Evolutionary conservation across 2,329 filamentous ascomycete genomes (phyloP).

Genomic region (Pseudogymnoascus sp.): DNA sequence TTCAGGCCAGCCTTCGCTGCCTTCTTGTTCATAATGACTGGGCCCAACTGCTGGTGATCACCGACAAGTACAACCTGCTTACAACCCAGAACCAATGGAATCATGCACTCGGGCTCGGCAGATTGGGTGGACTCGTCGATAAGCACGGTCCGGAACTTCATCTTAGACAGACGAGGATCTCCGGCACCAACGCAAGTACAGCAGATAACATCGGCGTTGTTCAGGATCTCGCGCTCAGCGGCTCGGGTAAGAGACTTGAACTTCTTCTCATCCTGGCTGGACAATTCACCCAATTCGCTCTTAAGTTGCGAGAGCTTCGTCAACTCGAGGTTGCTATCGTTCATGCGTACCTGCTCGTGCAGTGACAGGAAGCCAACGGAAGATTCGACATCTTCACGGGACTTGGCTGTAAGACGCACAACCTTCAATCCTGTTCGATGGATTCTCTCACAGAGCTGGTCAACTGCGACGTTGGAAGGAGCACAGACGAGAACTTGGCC

Average conservation of each 20-base stretch:
- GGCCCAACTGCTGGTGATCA: constrained; percentile 95
- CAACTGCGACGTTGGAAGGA: constrained; percentile 95
- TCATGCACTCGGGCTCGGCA: constrained; percentile 98
- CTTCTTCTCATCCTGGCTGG: constrained; percentile 95
- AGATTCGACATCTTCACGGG: constrained; percentile 97
- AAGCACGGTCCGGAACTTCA: constrained; percentile 96
- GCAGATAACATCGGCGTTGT: constrained; percentile 94
- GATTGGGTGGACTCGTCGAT: constrained; percentile 99
- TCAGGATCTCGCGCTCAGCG: constrained; percentile 90
- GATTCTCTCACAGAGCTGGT: constrained; percentile 95
- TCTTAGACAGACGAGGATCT: constrained; percentile 88
- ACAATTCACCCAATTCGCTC: constrained; percentile 81
- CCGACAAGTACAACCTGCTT: constrained; percentile 99
- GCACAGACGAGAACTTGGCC: constrained; percentile 94
- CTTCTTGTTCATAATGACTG: constrained; percentile 99
- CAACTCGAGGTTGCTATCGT: constrained; percentile 90
- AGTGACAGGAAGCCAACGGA: constrained; percentile 91
- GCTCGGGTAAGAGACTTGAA: constrained; percentile 92
- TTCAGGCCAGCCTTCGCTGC: constrained; percentile 95
- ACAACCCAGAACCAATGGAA: constrained; percentile 90
- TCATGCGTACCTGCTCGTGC: constrained; percentile 95
- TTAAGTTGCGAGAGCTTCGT: constrained; percentile 91
- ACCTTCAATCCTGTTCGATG: constrained; percentile 93
- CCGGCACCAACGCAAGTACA: constrained; percentile 97
- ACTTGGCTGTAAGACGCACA: constrained; percentile 96